phyloP scores from a whole-genome alignment of 164 flowering plant genomes.

The Chimonanthus praecox region DNA sequence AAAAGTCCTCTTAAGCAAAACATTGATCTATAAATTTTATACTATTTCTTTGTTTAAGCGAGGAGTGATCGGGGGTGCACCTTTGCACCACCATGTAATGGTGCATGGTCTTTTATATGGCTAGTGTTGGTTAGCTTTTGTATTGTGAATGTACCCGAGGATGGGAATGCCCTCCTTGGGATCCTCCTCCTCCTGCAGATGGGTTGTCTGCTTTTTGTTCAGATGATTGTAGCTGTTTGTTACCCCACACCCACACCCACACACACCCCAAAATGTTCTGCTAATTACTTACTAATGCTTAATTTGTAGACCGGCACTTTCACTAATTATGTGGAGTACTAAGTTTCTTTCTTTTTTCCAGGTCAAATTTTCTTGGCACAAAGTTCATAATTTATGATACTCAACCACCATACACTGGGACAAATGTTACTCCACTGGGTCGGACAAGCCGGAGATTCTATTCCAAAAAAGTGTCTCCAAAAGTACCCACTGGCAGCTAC shows the following conservation, averaged over 20 bases:
- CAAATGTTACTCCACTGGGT: slow-evolving; percentile 50
- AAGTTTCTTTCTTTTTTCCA: slow-evolving; percentile 25
- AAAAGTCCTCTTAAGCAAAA: no score
- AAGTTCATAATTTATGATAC: slow-evolving; percentile 86
- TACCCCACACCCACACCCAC: no score
- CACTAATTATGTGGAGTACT: background rate
- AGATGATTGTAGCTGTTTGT: background rate
- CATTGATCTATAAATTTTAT: background rate
- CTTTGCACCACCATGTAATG: no score
- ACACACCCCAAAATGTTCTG: background rate
- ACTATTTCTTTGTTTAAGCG: background rate
- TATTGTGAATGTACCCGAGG: background rate
- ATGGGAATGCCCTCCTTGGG: background rate
- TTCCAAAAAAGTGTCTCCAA: slow-evolving; percentile 83
- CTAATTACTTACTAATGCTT: no score
- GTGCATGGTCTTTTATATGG: background rate
- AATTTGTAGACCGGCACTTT: background rate
- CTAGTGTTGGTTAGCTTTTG: background rate
- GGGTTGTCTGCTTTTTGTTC: background rate
- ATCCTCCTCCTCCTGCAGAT: background rate
- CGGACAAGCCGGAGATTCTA: slow-evolving; percentile 68
- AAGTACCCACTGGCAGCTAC: slow-evolving; percentile 79
- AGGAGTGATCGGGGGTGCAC: background rate
- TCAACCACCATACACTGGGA: slow-evolving; percentile 61
- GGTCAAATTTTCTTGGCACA: slow-evolving; percentile 92